These are phyloP conservation scores for Poterioochromonas sp. DNA, from an alignment of 352 stramenopile species.

Conservation along the genomic window DNA sequence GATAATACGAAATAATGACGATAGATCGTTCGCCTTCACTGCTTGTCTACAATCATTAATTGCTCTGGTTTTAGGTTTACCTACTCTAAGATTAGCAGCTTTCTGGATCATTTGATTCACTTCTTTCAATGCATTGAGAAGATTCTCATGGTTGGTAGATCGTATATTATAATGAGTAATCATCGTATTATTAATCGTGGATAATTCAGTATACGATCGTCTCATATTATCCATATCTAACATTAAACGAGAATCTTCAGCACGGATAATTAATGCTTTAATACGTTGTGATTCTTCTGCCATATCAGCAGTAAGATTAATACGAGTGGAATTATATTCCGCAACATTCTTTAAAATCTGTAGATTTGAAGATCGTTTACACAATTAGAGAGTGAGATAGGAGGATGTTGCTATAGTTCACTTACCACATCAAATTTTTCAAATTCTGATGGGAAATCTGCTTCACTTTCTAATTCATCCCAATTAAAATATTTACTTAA, in stretches of 20 bases:
- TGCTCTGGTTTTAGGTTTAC: slow-evolving; percentile 11
- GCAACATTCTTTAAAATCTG: slow-evolving; percentile 53
- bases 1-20: slow-evolving; percentile 15
- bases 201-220: slow-evolving; percentile 74
- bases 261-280: slow-evolving; percentile 66
- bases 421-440: slow-evolving; percentile 57
- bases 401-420: no score
- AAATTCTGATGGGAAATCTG: slow-evolving; percentile 75
- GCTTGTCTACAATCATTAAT: slow-evolving; percentile 41
- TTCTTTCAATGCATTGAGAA: slow-evolving; percentile 76
- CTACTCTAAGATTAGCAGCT: slow-evolving; percentile 62
- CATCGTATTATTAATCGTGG: slow-evolving; percentile 75
- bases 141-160: slow-evolving; percentile 73
- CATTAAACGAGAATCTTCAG: slow-evolving; percentile 78
- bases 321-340: slow-evolving; percentile 70
- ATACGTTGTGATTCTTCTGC: slow-evolving; percentile 72
- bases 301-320: slow-evolving; percentile 81
- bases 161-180: slow-evolving; percentile 80
- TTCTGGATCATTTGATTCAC: slow-evolving; percentile 82
- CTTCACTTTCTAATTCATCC: slow-evolving; percentile 62
- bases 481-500: slow-evolving; percentile 67
- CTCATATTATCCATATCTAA: slow-evolving; percentile 80
- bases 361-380: no score
- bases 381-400: no score
- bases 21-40: slow-evolving; percentile 35